phyloP scores from a whole-genome alignment of 2,329 filamentous ascomycete species.

The Ceratocystis variospora region DNA sequence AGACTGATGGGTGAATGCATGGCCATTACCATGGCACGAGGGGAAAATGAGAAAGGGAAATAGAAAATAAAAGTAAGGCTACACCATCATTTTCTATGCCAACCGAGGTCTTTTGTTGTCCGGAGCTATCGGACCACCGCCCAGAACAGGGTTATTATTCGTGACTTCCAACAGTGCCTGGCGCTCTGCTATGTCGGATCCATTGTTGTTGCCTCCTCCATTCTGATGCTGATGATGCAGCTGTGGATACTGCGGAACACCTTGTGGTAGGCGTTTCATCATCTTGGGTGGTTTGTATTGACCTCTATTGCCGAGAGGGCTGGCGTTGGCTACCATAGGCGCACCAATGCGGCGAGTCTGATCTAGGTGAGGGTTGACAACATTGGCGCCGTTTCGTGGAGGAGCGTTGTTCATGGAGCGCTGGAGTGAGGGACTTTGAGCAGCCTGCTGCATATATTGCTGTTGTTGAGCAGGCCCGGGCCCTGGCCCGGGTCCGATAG shows the following conservation, averaged over 20 bases:
- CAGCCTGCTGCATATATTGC: conserved; percentile 13
- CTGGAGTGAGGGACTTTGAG: conserved; percentile 13
- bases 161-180: conserved; percentile 39
- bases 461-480: conserved; percentile 21
- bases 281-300: conserved; percentile 43
- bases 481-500: conserved; percentile 21
- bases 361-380: conserved; percentile 41
- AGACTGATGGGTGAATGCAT: no score
- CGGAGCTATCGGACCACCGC: conserved; percentile 23
- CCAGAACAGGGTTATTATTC: conserved; percentile 28
- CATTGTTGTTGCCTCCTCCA: not conserved
- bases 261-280: conserved; percentile 38
- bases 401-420: conserved; percentile 21
- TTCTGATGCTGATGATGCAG: conserved; percentile 20
- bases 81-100: conserved; percentile 22
- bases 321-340: conserved; percentile 32
- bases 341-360: conserved; percentile 45
- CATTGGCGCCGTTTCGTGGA: conserved; percentile 28
- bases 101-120: conserved; percentile 43
- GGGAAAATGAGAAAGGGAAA: not conserved
- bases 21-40: no score
- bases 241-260: conserved; percentile 23
- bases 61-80: not conserved
- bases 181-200: conserved; percentile 23
- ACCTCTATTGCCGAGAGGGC: conserved; percentile 44